Base-by-base conservation (phyloP, 2,329 filamentous ascomycete genomes). In the Didymella keratinophila region DNA sequence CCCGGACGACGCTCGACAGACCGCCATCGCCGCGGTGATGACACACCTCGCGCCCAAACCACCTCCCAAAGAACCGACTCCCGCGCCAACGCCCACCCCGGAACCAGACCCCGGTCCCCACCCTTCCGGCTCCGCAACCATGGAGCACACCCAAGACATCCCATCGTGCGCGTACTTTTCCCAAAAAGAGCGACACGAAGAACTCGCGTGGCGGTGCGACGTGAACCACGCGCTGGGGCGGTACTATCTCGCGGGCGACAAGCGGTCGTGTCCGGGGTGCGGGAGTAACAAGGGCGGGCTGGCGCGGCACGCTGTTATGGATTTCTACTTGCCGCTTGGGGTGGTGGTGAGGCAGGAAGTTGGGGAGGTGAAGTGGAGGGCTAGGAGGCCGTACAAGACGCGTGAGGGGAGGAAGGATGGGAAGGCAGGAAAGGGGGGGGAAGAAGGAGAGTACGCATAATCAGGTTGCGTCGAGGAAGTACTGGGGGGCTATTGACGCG, bases 161-260 rank as follows among this genome's bases (percentile, higher is more conserved):
- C 32, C 32, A 4, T 34, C 32, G 32, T 34, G 32, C 12, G 32
- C 32, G 32, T 34, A 34, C 32, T 34, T 34, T 14, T 16, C 14
- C 12, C 16, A 16, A 14, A 16, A 16, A 16, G 32, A 16, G 2
- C 12, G 32, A 4, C 32, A 34, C 12, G 32, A 34, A 4, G 32
- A 34, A 4, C 12, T 44, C 32, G 68, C 70, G 4, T 74, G 69
- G 69, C 64, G 69, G 20, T 74, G 71, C 52, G 70, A 74, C 32
- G 46, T 65, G 14, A 66, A 61, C 21, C 71, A 74, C 20, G 69
- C 65, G 6, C 62, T 73, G 9, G 70, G 71, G 8, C 65, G 71
- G 1, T 74, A 74, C 52, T 74, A 74, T 41, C 61, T 71, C 18
- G 66, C 70, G 7, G 65, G 70, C 11, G 63, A 73, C 36, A 69